phyloP scores from a whole-genome alignment of 805 yeast species.

The Sugiyamaella lignohabitans region DNA sequence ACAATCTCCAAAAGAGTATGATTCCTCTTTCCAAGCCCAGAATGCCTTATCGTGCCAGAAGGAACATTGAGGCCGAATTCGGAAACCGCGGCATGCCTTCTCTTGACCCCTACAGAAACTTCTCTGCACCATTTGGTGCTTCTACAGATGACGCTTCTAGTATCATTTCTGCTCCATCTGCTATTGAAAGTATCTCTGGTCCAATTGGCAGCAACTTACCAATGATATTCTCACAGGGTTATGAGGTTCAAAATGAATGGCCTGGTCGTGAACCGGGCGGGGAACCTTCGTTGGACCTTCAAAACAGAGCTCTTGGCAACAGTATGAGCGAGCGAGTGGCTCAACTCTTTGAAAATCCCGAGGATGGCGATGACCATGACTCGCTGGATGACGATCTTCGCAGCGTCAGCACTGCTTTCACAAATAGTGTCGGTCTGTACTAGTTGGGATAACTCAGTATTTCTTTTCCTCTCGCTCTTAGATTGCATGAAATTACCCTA shows the following conservation, averaged over 20 bases:
- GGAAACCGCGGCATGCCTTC: neutral
- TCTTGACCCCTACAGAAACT: neutral
- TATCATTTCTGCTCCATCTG: constrained; percentile 5
- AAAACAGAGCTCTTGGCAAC: constrained; percentile 14
- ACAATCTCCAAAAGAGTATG: constrained; percentile 62
- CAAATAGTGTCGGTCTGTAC: constrained; percentile 21
- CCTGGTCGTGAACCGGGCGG: neutral
- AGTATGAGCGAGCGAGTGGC: constrained; percentile 22
- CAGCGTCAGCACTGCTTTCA: constrained; percentile 20
- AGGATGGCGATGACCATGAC: constrained; percentile 25
- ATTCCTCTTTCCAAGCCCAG: constrained; percentile 21
- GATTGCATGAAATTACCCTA: no score
- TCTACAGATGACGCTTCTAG: constrained; percentile 5
- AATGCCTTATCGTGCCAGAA: constrained; percentile 1
- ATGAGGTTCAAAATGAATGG: constrained; percentile 5
- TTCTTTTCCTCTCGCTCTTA: no score
- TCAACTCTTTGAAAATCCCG: constrained; percentile 15
- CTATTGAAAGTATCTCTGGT: constrained; percentile 20
- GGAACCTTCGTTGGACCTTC: neutral
- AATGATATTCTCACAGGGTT: constrained; percentile 12
- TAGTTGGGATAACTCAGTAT: no score
- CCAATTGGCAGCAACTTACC: constrained; percentile 16
- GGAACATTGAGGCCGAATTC: neutral
- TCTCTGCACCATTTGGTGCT: neutral
- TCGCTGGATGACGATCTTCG: constrained; percentile 23